Evolutionary conservation across 257 asterid species (phyloP).

Genomic region (Forsythia viridissima): DNA sequence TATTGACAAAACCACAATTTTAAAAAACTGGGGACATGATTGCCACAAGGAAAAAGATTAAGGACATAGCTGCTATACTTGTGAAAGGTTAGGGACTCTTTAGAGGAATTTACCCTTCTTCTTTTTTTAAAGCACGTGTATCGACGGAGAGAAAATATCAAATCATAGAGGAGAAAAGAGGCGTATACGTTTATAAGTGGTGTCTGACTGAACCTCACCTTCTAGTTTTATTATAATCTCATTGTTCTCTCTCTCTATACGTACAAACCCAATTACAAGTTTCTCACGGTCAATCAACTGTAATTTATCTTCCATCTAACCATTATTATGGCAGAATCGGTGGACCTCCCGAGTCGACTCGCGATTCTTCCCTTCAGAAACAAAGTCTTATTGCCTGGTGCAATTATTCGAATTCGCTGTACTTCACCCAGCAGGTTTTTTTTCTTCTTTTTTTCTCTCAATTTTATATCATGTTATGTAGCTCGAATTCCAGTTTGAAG

Average conservation of each 20-base stretch:
- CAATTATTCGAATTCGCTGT: constrained; percentile 94
- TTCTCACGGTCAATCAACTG: background rate
- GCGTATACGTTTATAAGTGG: background rate
- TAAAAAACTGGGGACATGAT: too few relatives aligned
- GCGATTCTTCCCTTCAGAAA: constrained; percentile 94
- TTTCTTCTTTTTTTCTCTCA: background rate
- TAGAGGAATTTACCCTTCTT: too few relatives aligned
- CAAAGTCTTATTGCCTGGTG: constrained; percentile 95
- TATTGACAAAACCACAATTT: too few relatives aligned
- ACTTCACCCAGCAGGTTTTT: constrained; percentile 91
- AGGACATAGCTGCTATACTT: too few relatives aligned
- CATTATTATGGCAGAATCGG: constrained; percentile 74
- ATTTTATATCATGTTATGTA: background rate
- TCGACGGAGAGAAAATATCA: too few relatives aligned
- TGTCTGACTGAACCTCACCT: background rate
- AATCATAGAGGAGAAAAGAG: background rate
- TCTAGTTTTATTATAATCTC: background rate
- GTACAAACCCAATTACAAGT: background rate
- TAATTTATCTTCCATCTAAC: background rate
- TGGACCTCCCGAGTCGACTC: constrained; percentile 87
- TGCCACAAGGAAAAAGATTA: too few relatives aligned
- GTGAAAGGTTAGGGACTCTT: too few relatives aligned
- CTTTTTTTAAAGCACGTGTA: too few relatives aligned
- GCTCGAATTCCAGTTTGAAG: background rate
- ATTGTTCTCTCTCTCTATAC: background rate